These are phyloP conservation scores for Corymbia maculata DNA, from an alignment of 345 rosid species.

Conservation along the genomic window DNA sequence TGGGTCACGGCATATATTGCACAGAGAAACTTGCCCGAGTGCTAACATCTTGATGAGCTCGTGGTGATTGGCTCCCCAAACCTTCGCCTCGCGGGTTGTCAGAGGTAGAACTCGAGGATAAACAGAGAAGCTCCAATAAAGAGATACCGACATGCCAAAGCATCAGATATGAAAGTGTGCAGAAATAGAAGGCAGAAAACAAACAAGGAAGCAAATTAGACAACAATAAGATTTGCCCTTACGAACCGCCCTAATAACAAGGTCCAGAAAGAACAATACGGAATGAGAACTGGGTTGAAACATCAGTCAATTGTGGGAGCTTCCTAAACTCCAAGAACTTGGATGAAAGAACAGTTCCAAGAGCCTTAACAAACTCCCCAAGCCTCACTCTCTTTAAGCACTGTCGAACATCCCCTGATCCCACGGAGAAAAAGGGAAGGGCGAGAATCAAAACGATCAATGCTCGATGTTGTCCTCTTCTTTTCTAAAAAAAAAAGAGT, in stretches of 20 bases:
- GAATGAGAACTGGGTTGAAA: background rate
- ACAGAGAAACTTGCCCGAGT: background rate
- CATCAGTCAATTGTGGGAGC: background rate
- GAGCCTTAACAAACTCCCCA: background rate
- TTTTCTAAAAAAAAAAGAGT: background rate
- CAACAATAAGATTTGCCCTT: background rate
- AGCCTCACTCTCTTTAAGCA: background rate
- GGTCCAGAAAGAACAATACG: background rate
- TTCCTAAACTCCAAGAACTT: background rate
- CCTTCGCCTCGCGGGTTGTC: background rate
- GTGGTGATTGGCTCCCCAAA: background rate
- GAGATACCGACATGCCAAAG: background rate
- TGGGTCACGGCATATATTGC: background rate
- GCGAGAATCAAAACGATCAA: background rate
- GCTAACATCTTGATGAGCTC: background rate
- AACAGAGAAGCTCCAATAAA: background rate
- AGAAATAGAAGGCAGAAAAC: background rate
- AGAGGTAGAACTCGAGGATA: background rate
- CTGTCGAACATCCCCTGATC: background rate
- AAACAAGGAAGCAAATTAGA: background rate
- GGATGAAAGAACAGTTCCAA: background rate
- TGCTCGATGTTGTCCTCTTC: background rate
- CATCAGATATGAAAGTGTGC: background rate
- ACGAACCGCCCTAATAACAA: background rate
- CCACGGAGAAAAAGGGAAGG: background rate